Evolutionary conservation across 1,139 yeast genomes (phyloP), one percentile per base, ranked within the genome.

Genomic region (Taiozyma sp.): DNA sequence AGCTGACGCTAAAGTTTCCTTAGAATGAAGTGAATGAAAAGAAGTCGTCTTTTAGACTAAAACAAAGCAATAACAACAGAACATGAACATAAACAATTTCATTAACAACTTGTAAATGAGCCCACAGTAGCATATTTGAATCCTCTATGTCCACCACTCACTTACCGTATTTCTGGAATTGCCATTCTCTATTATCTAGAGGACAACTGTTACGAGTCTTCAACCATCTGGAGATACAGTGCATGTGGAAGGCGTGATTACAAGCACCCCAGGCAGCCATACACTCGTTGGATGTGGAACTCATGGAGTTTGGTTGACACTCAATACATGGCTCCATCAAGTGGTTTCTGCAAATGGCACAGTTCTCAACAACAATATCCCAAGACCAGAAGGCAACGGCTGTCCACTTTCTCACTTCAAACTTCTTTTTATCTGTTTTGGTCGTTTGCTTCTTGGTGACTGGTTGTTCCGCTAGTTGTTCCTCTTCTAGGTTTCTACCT

Each of bases 361-460:
- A 95, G 52, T 90, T 91, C 61, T 95, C 99, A 54, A 93, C 96
- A 48, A 85, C 95, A 54, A 91, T 88, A 70, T 90, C 98, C 99
- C 99, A 95, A 1, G 97, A 91, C 99, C 99, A 95, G 66, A 93
- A 91, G 19, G 99, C 98, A 49, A 95, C 99, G 0, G 99, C 98
- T 16, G 97, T 91, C 99, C 99, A 93, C 74, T 84, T 85, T 63
- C 83, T 82, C 47, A 86, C 83, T 62, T 85, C 90, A 59, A 85
- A 84, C 60, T 84, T 74, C 66, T 79, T 81, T 70, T 76, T 58
- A 44, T 27, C 43, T 22, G 34, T 43, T 51, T 45, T 52, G 28
- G 44, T 38, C 3, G 24, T 48, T 49, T 39, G 52, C 44, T 29
- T 30, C 53, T 43, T 39, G 13, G 27, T 45, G n/a, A 16, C 22